phyloP scores from a whole-genome alignment of 2,329 filamentous ascomycete species.

The Bipolaris sorokiniana region DNA sequence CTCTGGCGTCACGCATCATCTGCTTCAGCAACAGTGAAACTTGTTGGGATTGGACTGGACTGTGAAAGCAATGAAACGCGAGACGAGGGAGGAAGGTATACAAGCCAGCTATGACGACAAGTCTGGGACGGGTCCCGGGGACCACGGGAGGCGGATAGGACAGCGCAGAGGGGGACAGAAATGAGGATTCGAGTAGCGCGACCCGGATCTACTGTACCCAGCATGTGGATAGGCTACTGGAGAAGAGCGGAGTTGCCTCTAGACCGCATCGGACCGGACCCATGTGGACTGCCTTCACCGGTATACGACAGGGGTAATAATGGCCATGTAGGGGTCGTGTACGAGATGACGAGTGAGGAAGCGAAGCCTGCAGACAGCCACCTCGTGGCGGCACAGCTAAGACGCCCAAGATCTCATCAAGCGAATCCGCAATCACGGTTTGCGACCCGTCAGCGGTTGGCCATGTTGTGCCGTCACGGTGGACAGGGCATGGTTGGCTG shows the following conservation, averaged over 20 bases:
- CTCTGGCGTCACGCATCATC: not conserved
- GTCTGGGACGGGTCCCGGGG: conserved; percentile 17
- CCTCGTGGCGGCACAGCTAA: conserved; percentile 15
- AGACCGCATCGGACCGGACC: conserved; percentile 8
- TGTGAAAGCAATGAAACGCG: conserved; percentile 4
- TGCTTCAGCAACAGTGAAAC: conserved; percentile 3
- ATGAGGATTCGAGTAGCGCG: conserved; percentile 23
- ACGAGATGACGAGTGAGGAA: conserved; percentile 8
- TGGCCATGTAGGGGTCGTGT: conserved; percentile 1
- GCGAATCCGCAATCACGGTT: conserved; percentile 18
- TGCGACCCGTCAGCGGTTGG: conserved; percentile 8
- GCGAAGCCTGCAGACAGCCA: conserved; percentile 9
- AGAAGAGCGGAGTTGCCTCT: conserved; percentile 17
- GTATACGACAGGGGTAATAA: conserved; percentile 8
- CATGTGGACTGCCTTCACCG: conserved; percentile 7
- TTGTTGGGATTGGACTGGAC: not conserved
- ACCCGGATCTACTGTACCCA: conserved; percentile 22
- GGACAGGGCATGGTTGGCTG: conserved; percentile 24
- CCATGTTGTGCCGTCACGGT: conserved; percentile 12
- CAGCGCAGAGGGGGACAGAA: conserved; percentile 13
- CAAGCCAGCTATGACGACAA: conserved; percentile 2
- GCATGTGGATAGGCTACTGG: conserved; percentile 23
- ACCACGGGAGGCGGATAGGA: conserved; percentile 15
- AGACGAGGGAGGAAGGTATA: conserved; percentile 2
- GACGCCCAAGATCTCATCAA: conserved; percentile 12